Conservation (phyloP, 2,329 filamentous ascomycete species). For the Metarhizium robertsii region DNA sequence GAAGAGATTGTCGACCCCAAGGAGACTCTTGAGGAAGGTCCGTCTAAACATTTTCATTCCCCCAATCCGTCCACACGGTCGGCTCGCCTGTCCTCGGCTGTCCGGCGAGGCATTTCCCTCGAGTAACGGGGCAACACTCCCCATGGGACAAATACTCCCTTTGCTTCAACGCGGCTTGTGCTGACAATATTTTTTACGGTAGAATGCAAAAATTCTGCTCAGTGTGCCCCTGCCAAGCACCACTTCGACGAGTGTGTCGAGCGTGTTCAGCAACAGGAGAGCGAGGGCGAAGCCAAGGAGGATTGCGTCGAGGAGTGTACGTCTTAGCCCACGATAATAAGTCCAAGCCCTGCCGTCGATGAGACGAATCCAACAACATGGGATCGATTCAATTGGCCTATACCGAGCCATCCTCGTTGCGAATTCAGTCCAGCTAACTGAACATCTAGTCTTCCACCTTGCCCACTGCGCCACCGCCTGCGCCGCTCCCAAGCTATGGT, state of each 20-base stretch:
- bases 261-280: slow-evolving; percentile 61
- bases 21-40: slow-evolving; percentile 85
- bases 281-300: slow-evolving; percentile 68
- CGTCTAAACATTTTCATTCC: slow-evolving; percentile 25
- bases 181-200: slow-evolving; percentile 5
- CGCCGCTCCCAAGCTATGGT: slow-evolving; percentile 93
- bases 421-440: neutral
- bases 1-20: slow-evolving; percentile 83
- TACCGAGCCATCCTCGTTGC: neutral
- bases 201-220: slow-evolving; percentile 85
- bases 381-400: neutral
- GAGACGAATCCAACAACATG: neutral
- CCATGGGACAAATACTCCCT: neutral
- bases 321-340: slow-evolving; percentile 27
- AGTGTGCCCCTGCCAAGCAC: slow-evolving; percentile 86
- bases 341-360: neutral
- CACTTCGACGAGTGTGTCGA: slow-evolving; percentile 98
- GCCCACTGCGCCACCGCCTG: slow-evolving; percentile 90
- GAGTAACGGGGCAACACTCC: neutral
- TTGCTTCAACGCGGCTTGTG: neutral
- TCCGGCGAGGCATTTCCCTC: neutral
- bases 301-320: slow-evolving; percentile 99
- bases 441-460: slow-evolving; percentile 81
- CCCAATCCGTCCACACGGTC: neutral
- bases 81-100: slow-evolving; percentile 1